Evolutionary conservation across 768 basidiomycete species (phyloP).

Genomic region (Boletus bicolor): DNA sequence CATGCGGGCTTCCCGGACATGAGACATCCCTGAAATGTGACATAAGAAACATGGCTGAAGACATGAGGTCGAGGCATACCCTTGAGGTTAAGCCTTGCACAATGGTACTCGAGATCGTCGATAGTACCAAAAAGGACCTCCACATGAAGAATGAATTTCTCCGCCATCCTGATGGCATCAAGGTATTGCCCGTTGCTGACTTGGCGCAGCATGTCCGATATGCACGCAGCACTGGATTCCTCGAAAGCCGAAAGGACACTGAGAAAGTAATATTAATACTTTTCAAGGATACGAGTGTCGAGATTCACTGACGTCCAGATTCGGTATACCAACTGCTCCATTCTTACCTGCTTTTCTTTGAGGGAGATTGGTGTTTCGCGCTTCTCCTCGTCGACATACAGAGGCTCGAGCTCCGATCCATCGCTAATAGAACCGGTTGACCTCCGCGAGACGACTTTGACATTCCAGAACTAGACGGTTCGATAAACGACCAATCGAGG

Average conservation of each 20-base stretch:
- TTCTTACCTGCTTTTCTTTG: slow-evolving; percentile 85
- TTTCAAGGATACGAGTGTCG: not conserved
- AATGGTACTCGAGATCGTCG: slow-evolving; percentile 92
- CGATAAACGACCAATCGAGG: slow-evolving; percentile 10
- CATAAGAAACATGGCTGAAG: slow-evolving; percentile 10
- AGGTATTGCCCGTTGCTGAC: slow-evolving; percentile 96
- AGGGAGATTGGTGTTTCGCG: slow-evolving; percentile 74
- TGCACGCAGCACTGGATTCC: slow-evolving; percentile 98
- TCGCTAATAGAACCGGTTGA: slow-evolving; percentile 58
- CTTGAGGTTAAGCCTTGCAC: slow-evolving; percentile 73
- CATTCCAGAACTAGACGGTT: slow-evolving; percentile 88
- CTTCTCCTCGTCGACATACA: slow-evolving; percentile 74
- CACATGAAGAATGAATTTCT: slow-evolving; percentile 97
- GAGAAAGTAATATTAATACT: slow-evolving; percentile 13
- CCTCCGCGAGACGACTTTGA: slow-evolving; percentile 80
- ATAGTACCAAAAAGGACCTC: slow-evolving; percentile 97
- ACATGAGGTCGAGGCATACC: slow-evolving; percentile 48
- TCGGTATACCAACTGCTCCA: slow-evolving; percentile 97
- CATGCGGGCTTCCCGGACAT: slow-evolving; percentile 97
- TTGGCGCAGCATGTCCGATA: slow-evolving; percentile 96
- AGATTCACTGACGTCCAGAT: slow-evolving; percentile 87
- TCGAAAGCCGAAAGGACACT: slow-evolving; percentile 96
- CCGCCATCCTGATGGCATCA: slow-evolving; percentile 97
- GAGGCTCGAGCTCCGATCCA: slow-evolving; percentile 51
- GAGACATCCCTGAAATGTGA: slow-evolving; percentile 77